Evolutionary conservation across 306 rosid genomes (phyloP).

Genomic region (Boehmeria nivea): DNA sequence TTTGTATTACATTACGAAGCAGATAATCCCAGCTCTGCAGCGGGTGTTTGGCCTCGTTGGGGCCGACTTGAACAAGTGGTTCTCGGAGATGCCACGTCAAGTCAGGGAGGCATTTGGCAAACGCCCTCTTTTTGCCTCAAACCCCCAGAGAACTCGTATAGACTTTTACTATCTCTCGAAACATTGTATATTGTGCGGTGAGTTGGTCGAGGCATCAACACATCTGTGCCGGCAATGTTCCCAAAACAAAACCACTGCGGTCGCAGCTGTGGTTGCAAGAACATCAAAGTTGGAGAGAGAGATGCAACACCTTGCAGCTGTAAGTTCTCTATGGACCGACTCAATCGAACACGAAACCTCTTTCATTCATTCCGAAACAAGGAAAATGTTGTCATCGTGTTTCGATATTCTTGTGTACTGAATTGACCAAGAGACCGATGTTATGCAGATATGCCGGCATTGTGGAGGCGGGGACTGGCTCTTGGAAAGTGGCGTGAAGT

Average conservation of each 20-base stretch:
- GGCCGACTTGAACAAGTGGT: conserved; percentile 79
- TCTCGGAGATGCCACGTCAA: conserved; percentile 82
- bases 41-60: conserved; percentile 83
- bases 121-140: conserved; percentile 32
- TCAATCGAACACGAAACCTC: background rate
- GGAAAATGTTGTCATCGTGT: too few relatives aligned
- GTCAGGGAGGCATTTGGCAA: conserved; percentile 57
- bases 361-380: too few relatives aligned
- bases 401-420: too few relatives aligned
- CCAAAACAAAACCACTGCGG: conserved; percentile 50
- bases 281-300: conserved; percentile 79
- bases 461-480: conserved; percentile 82
- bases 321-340: conserved; percentile 32
- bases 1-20: conserved; percentile 82
- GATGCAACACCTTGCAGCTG: conserved; percentile 85
- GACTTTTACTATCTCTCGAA: conserved; percentile 89
- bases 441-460: conserved; percentile 71
- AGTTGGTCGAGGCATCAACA: conserved; percentile 66
- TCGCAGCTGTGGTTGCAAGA: conserved; percentile 55
- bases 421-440: background rate
- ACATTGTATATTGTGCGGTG: conserved; percentile 82
- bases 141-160: conserved; percentile 66
- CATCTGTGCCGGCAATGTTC: conserved; percentile 64
- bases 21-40: conserved; percentile 88
- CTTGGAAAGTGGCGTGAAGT: conserved; percentile 61